These are phyloP conservation scores for Cadophora luteo-olivacea DNA, from an alignment of 2,329 filamentous ascomycete species.

Conservation along the genomic window DNA sequence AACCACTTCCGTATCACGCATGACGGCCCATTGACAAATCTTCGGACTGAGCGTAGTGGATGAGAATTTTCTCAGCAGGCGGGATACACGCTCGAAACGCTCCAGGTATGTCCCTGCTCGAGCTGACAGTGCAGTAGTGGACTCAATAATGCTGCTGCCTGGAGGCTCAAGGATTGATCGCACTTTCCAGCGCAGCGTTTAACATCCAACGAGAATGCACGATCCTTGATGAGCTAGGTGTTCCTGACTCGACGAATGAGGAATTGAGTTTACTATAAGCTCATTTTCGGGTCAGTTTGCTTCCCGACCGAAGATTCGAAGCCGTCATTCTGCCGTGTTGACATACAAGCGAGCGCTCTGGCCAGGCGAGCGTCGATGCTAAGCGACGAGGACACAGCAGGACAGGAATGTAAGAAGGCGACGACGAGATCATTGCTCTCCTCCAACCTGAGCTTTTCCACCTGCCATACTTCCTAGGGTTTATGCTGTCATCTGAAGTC, in stretches of 20 bases:
- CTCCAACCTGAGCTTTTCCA: background rate
- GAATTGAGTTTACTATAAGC: background rate
- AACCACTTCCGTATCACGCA: background rate
- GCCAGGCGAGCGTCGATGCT: background rate
- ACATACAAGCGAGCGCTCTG: background rate
- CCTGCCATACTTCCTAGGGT: background rate
- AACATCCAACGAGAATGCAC: background rate
- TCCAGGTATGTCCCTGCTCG: background rate
- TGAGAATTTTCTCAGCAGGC: background rate
- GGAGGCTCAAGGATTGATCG: background rate
- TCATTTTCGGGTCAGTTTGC: background rate
- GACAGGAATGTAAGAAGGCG: background rate
- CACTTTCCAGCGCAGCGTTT: background rate
- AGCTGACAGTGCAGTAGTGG: background rate
- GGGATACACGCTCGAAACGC: background rate
- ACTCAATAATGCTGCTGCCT: slow-evolving; percentile 3
- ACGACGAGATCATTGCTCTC: too few relatives aligned
- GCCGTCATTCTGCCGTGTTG: background rate
- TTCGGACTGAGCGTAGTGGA: background rate
- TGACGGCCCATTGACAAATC: background rate
- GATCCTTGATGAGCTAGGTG: background rate
- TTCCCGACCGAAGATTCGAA: background rate
- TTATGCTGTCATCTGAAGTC: background rate
- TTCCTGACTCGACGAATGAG: background rate
- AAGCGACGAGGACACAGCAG: background rate